Base-by-base conservation (phyloP, 2,329 filamentous ascomycete species). In the Aspergillus candidus region DNA sequence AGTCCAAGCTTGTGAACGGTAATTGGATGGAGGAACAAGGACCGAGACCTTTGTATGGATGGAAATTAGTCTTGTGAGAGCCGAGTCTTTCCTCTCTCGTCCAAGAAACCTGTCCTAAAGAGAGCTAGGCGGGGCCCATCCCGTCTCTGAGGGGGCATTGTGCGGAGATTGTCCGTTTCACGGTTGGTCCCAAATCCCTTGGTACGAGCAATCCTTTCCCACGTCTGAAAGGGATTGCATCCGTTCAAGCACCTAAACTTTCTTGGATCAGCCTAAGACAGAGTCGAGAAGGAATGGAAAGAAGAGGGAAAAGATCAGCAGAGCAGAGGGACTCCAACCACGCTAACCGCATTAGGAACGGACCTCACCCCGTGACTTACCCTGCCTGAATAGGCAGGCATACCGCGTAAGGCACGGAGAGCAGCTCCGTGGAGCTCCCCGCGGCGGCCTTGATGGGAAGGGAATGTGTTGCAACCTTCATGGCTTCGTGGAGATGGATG, bases 371-470 rank as follows among this genome's bases (percentile, higher is more conserved):
- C 47, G 47, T 27, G 22, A 5, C n/a, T 29, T 22, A 4, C 5
- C 22, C 35, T 14, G 15, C 49, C 42, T 41, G 33, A 48, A 38
- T 13, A 41, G 47, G 49, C 32, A 49, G 14, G 32, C 6, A 11
- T 39, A 32, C 30, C 44, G 48, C 47, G 42, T 50, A 44, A 34
- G 34, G 35, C 13, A 31, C 49, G 49, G 49, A 49, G 49, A 30
- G 6, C 22, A 13, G 35, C 44, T 35, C 37, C 22, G 37, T 39
- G 37, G 15, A 32, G 29, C 27, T 39, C 10, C 11, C 32, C 13
- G 11, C 27, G 15, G 3, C 14, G 37, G 10, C 10, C n/a, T 27
- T 27, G 22, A 10, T 7, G 22, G 22, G 22, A 27, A 27, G 6
- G 22, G 22, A 27, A 27, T 27, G 22, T 27, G 22, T 27, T 27